Conservation (phyloP, 1,284 basidiomycete genomes). For the Hemileia vastatrix region DNA sequence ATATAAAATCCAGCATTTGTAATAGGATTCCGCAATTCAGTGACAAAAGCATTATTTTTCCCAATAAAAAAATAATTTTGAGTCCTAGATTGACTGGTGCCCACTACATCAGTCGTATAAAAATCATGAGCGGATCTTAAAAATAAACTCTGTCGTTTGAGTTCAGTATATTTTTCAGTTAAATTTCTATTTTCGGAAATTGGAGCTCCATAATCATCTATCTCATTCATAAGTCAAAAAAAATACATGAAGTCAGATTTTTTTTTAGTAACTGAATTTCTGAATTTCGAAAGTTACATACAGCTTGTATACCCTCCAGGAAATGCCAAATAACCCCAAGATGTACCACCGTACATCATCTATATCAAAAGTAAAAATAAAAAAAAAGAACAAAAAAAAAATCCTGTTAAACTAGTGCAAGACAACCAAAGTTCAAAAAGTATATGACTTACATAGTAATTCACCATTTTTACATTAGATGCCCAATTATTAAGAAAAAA, state of each 20-base stretch:
- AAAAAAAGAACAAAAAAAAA: neutral
- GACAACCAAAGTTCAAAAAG: neutral
- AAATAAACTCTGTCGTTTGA: slow-evolving; percentile 65
- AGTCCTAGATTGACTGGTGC: slow-evolving; percentile 27
- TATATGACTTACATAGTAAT: slow-evolving; percentile 59
- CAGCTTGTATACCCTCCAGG: slow-evolving; percentile 46
- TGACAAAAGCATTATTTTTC: slow-evolving; percentile 54
- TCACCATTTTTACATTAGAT: slow-evolving; percentile 60
- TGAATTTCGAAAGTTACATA: slow-evolving; percentile 43
- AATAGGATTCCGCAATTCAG: slow-evolving; percentile 59
- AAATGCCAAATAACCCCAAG: slow-evolving; percentile 65
- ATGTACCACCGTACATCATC: slow-evolving; percentile 54
- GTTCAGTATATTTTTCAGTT: slow-evolving; percentile 59
- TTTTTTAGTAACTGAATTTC: slow-evolving; percentile 38
- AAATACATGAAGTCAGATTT: slow-evolving; percentile 47
- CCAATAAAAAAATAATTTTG: slow-evolving; percentile 6
- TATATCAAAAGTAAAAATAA: neutral
- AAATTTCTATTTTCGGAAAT: slow-evolving; percentile 62
- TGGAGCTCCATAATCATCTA: slow-evolving; percentile 48
- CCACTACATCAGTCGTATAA: slow-evolving; percentile 63
- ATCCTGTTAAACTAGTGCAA: neutral
- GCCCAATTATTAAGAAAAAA: slow-evolving; percentile 55
- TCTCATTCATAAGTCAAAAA: slow-evolving; percentile 32
- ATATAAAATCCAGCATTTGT: slow-evolving; percentile 59
- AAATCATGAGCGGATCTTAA: slow-evolving; percentile 63